These are phyloP conservation scores for Zoysia japonica DNA, from an alignment of 176 grass and related monocot species.

Conservation along the genomic window DNA sequence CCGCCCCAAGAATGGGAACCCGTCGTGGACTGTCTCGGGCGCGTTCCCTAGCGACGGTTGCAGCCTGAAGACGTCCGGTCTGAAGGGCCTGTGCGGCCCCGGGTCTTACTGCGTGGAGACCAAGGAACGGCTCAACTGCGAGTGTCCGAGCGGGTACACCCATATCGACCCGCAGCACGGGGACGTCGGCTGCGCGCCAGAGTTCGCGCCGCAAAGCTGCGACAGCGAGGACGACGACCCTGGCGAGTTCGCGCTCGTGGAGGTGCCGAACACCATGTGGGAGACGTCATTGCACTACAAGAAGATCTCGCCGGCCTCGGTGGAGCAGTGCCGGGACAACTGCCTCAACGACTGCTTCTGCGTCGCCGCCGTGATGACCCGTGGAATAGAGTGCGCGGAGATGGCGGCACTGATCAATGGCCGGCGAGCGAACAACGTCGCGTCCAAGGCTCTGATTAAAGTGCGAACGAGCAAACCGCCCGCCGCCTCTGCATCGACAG, in stretches of 20 bases:
- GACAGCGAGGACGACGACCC: not conserved
- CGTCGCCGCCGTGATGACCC: not conserved
- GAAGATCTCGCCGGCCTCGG: not conserved
- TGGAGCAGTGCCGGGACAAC: not conserved
- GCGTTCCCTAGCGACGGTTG: conserved; percentile 1
- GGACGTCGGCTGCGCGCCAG: conserved; percentile 35
- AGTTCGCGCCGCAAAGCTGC: not conserved
- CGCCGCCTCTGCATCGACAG: too few relatives aligned
- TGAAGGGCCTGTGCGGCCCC: conserved; percentile 33
- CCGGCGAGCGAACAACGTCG: not conserved
- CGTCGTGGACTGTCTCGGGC: not conserved
- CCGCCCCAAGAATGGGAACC: not conserved
- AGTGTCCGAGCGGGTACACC: not conserved
- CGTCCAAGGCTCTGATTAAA: conserved; percentile 28
- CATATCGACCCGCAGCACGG: conserved; percentile 2
- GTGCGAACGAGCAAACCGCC: not conserved
- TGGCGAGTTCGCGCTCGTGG: not conserved
- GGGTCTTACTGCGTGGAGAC: conserved; percentile 24
- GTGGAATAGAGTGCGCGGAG: not conserved
- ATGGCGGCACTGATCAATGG: not conserved
- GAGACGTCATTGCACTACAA: not conserved
- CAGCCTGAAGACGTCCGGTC: not conserved
- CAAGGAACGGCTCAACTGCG: conserved; percentile 5
- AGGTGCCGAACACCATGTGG: not conserved
- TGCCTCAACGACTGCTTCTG: not conserved